Evolutionary conservation across 2,329 filamentous ascomycete species (phyloP), one percentile per base, ranked within the genome.

Genomic region (Nannizziopsis arthrosporioides): DNA sequence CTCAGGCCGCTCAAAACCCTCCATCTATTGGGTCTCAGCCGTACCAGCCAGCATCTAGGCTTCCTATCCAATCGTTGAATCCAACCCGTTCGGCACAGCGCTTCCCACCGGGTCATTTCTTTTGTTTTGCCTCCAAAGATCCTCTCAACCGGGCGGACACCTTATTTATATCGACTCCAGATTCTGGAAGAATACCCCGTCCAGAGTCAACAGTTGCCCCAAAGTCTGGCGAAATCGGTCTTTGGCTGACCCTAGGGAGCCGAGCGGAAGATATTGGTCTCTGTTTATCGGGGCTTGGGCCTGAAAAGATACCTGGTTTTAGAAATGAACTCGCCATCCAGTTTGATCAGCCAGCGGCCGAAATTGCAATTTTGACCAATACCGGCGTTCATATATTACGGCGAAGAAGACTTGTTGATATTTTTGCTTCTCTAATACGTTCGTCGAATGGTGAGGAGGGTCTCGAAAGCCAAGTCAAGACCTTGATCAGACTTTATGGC

Each of bases 271-370:
- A 85, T 55, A 78, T 95, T 49, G 87, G 88, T 1, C 68, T 88
- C 10, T 78, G 87, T 22, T 85, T 83, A 0, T 75, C 77, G 42
- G 90, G 88, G 56, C 75, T 80, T 12, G 84, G 84, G 8, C 75
- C 80, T 0, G 69, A 68, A 9, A 76, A 78, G 19, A 84, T 85
- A 0, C 62, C 80, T 17, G 90, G 89, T 0, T 96, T 94, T 59
- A 89, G 90, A 9, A 98, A 98, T 57, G 92, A 98, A 67, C 73
- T 96, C 48, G 87, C 92, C 1, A 84, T 94, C n/a, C 93, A 98
- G 58, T 98, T 92, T 57, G 92, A 98, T 59, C 76, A 85, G 51
- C 73, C 81, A 0, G 76, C 84, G 0, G 80, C 83, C 44, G 90
- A 98, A 61, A 81, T 96, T 54, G 92, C 90, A 1, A 80, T 98